phyloP scores from a whole-genome alignment of 257 asterid genomes.

The Linaria vulgaris region DNA sequence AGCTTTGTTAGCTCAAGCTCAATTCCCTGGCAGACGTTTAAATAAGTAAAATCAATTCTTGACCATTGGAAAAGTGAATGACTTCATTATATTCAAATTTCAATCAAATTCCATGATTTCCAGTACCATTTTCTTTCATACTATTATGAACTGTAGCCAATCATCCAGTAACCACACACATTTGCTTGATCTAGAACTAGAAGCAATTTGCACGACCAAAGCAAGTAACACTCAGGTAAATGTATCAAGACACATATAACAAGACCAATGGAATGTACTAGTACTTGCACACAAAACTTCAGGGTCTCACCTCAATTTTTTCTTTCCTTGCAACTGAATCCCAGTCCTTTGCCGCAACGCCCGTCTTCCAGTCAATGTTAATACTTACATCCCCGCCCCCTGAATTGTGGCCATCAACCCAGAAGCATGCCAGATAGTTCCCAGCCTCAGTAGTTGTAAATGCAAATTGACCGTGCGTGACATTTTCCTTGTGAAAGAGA shows the following conservation, averaged over 20 bases:
- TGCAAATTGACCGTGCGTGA: constrained; percentile 52
- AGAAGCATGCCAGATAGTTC: constrained; percentile 52
- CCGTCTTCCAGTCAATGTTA: constrained; percentile 52
- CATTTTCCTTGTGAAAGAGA: constrained; percentile 43
- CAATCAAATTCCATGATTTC: too few relatives aligned
- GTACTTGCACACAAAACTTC: not conserved
- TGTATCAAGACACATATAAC: not conserved
- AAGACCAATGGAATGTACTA: not conserved
- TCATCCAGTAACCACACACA: too few relatives aligned
- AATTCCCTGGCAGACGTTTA: constrained; percentile 58
- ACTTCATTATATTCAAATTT: too few relatives aligned
- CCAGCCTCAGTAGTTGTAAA: constrained; percentile 57
- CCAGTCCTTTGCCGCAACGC: constrained; percentile 64
- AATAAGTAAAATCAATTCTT: constrained; percentile 16
- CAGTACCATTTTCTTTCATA: too few relatives aligned
- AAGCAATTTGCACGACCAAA: not conserved
- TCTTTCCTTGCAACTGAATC: constrained; percentile 54
- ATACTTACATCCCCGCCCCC: constrained; percentile 37
- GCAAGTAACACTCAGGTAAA: constrained; percentile 9
- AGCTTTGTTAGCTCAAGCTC: constrained; percentile 90
- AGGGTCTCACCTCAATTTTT: constrained; percentile 46
- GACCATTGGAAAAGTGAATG: not conserved
- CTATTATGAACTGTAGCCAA: too few relatives aligned
- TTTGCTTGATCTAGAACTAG: too few relatives aligned
- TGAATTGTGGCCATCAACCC: constrained; percentile 33